These are phyloP conservation scores for Sambucus nigra DNA, from an alignment of 129 eudicot species.

Conservation along the genomic window DNA sequence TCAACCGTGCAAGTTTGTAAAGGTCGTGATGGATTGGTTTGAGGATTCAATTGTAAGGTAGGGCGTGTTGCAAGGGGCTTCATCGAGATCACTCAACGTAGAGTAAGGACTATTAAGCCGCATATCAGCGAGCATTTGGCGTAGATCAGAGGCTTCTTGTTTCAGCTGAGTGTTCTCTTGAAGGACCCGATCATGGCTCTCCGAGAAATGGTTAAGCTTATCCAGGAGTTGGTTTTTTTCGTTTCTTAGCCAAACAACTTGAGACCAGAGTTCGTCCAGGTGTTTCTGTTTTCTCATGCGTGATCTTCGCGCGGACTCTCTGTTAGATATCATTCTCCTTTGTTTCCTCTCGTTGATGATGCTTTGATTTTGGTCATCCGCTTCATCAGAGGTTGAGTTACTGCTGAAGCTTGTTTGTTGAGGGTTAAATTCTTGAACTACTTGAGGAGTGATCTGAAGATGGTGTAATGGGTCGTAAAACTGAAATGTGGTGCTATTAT, in stretches of 20 bases:
- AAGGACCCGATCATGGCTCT: conserved; percentile 57
- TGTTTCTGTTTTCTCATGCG: conserved; percentile 96
- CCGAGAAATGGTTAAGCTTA: conserved; percentile 59
- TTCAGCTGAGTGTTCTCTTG: conserved; percentile 76
- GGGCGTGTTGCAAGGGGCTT: conserved; percentile 32
- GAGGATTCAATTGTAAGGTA: conserved; percentile 44
- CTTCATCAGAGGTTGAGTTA: conserved; percentile 95
- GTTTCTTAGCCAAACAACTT: conserved; percentile 67
- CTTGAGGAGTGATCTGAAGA: too few species aligned
- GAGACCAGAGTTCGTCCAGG: conserved; percentile 94
- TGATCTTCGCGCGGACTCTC: conserved; percentile 93
- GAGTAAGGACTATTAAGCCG: conserved; percentile 59
- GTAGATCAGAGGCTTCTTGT: conserved; percentile 70
- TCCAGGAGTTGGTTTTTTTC: conserved; percentile 82
- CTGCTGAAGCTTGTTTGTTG: conserved; percentile 49
- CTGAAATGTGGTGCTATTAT: conserved; percentile 26
- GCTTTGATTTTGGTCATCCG: conserved; percentile 73
- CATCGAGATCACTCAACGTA: conserved; percentile 54
- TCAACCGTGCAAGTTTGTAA: conserved; percentile 18
- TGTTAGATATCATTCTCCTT: conserved; percentile 93
- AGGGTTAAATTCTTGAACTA: conserved; percentile 48
- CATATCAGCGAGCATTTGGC: conserved; percentile 68
- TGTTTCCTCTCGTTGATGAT: conserved; percentile 84
- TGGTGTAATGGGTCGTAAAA: conserved; percentile 44
- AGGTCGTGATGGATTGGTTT: conserved; percentile 35